These are phyloP conservation scores for Boletus edulis DNA, from an alignment of 768 basidiomycete species.

Conservation along the genomic window DNA sequence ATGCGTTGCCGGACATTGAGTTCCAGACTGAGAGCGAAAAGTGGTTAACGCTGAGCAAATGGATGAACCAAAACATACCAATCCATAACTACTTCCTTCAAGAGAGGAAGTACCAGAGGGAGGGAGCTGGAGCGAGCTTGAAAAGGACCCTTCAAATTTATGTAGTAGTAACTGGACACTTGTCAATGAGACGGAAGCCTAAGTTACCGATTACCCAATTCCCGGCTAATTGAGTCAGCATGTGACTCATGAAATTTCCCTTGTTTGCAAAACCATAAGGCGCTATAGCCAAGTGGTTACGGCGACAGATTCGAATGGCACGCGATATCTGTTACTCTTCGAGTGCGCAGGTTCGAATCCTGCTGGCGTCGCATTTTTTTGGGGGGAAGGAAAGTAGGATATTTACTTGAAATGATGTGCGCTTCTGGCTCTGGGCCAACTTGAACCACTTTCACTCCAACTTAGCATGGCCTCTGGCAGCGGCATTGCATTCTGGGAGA, in stretches of 20 bases:
- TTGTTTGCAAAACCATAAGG: constrained; percentile 7
- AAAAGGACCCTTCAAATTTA: too few relatives aligned
- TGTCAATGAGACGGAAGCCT: too few relatives aligned
- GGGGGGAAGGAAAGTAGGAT: too few relatives aligned
- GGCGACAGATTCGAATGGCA: constrained; percentile 64
- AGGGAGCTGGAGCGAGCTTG: too few relatives aligned
- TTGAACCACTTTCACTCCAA: not conserved
- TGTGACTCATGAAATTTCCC: too few relatives aligned
- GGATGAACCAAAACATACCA: constrained; percentile 35
- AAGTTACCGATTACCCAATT: too few relatives aligned
- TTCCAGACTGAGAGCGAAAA: constrained; percentile 53
- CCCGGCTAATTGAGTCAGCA: too few relatives aligned
- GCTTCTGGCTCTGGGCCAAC: too few relatives aligned
- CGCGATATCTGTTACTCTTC: constrained; percentile 36
- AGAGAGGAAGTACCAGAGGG: not conserved
- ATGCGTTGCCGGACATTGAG: constrained; percentile 76
- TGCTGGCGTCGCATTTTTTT: constrained; percentile 36
- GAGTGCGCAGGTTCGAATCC: constrained; percentile 42
- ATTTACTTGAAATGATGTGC: too few relatives aligned
- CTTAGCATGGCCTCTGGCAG: constrained; percentile 5
- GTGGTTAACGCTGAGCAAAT: not conserved
- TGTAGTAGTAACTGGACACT: too few relatives aligned
- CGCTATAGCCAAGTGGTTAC: constrained; percentile 78
- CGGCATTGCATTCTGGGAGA: constrained; percentile 3
- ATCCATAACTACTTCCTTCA: constrained; percentile 38